Evolutionary conservation across 169 alveolate species (phyloP), one percentile per base, ranked within the genome.

Genomic region (Plasmodium reichenowi): DNA sequence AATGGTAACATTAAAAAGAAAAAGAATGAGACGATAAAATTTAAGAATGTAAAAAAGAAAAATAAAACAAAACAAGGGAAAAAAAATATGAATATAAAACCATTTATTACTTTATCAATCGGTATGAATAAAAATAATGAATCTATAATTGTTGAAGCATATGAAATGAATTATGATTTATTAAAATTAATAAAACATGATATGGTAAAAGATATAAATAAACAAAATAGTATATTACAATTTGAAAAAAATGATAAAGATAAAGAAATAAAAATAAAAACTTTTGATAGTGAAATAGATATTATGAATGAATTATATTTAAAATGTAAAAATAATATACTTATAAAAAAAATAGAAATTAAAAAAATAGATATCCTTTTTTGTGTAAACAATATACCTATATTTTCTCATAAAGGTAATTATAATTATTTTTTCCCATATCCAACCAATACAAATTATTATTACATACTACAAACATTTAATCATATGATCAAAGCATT

Each of bases 371-470:
- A 83, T 22, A 62, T 83, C 24, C 52, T 83, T 47, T 83, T 83
- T 45, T 83, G 91, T 83, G 91, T 83, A 20, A 83, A 83, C 22
- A 83, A 83, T 60, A 73, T 83, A 1, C 91, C 91, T 73, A 83
- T 83, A 29, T 48, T 70, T 70, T 83, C 91, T 26, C 91, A 83
- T 29, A 67, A 83, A 62, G 59, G 91, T 48, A 12, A 20, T 26
- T 83, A 70, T 60, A 83, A 83, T 26, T 68, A 48, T 54, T 70
- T 83, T 13, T 83, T 83, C 15, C 91, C 91, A 3, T 83, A 83
- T 62, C 91, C 91, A 7, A 56, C 38, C n/a, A 83, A 68, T 45
- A 29, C 38, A 17, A 83, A 83, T 73, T 67, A 83, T 62, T 83
- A 71, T 73, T 58, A 15, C 10, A 83, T 83, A 48, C 66, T 83